These are phyloP conservation scores for Gossypium aridum DNA, from an alignment of 441 rosid species.

Conservation along the genomic window DNA sequence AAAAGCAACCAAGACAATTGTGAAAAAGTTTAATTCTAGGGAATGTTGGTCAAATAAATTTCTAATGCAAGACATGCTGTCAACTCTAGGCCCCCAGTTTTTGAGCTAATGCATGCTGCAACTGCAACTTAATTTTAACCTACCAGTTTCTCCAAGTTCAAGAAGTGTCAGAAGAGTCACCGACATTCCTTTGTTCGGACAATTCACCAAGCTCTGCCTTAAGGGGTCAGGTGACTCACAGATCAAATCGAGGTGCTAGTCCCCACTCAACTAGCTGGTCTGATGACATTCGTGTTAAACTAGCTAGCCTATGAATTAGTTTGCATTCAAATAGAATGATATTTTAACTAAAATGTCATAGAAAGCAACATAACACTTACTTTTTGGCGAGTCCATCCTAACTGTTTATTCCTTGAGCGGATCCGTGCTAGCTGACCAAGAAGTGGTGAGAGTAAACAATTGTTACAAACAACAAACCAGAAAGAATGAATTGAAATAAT, in stretches of 20 bases:
- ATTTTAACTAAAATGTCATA: neutral
- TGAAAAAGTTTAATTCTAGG: neutral
- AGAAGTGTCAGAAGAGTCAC: slow-evolving; percentile 11
- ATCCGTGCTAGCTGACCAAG: slow-evolving; percentile 42
- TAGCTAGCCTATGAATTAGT: slow-evolving; percentile 18
- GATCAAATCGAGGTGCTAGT: slow-evolving; percentile 18
- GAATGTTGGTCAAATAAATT: neutral
- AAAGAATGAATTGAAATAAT: neutral
- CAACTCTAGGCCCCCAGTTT: slow-evolving; percentile 2
- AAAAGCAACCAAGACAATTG: neutral
- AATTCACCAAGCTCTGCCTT: slow-evolving; percentile 14
- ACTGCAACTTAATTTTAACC: slow-evolving; percentile 7
- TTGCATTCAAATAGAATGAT: slow-evolving; percentile 10
- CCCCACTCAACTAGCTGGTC: slow-evolving; percentile 17
- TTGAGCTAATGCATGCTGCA: neutral
- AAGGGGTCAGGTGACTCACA: slow-evolving; percentile 14
- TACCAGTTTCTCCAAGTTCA: slow-evolving; percentile 11
- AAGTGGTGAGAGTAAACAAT: neutral
- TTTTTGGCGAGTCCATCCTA: slow-evolving; percentile 69
- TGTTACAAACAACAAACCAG: neutral
- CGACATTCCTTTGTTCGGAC: slow-evolving; percentile 11
- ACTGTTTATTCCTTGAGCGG: slow-evolving; percentile 39
- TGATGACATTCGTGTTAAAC: slow-evolving; percentile 12
- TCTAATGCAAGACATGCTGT: neutral
- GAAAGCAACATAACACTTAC: slow-evolving; percentile 27